These are phyloP conservation scores for Mycena kentingensis DNA, from an alignment of 768 basidiomycete species.

Conservation along the genomic window DNA sequence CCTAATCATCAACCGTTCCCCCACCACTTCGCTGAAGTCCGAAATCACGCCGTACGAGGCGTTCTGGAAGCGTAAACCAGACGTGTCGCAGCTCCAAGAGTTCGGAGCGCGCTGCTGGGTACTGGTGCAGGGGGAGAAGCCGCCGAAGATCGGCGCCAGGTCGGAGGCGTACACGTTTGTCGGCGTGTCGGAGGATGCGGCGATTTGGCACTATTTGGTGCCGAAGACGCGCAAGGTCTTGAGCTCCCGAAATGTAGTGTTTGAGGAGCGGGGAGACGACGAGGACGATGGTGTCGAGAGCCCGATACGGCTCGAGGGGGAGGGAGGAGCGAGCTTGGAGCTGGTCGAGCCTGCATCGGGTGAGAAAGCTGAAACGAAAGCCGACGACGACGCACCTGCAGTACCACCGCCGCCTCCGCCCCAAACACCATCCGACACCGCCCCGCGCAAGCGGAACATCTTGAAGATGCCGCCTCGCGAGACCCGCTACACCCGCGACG, in stretches of 20 bases:
- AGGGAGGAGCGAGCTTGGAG: background rate
- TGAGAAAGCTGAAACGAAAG: too few relatives aligned
- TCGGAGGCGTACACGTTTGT: conserved; percentile 9
- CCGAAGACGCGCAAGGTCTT: conserved; percentile 10
- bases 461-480: background rate
- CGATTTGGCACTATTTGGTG: conserved; percentile 17
- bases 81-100: conserved; percentile 11
- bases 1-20: too few relatives aligned
- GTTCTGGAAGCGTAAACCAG: conserved; percentile 18
- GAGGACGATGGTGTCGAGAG: background rate
- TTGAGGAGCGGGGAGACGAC: background rate
- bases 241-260: conserved; percentile 21
- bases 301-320: conserved; percentile 13
- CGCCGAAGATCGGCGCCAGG: conserved; percentile 3
- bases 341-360: conserved; percentile 2
- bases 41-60: conserved; percentile 19
- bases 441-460: background rate
- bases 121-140: background rate
- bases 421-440: background rate
- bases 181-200: conserved; percentile 21
- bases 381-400: too few relatives aligned
- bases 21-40: background rate
- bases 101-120: conserved; percentile 5
- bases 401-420: conserved; percentile 1
- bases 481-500: background rate